A percentile compares a stretch with the other conserved stretches of the same genome.
These are phyloP conservation scores for Fragaria nilgerrensis DNA, from an alignment of 306 rosid species.

Conservation along the genomic window DNA sequence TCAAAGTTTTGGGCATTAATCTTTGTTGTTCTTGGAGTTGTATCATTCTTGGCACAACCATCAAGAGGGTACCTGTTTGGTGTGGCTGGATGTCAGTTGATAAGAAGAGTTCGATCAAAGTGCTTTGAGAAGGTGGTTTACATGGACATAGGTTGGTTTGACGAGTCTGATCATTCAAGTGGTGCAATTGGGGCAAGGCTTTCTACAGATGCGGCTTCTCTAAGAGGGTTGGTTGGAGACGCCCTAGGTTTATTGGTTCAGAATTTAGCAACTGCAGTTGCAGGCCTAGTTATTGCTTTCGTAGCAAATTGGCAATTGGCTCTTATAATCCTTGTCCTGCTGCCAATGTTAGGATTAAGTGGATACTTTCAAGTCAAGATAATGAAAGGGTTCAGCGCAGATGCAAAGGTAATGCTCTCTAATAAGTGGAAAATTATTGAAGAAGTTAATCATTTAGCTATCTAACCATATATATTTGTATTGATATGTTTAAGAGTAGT, in stretches of 20 bases:
- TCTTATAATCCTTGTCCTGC: neutral
- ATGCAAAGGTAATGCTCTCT: constrained; percentile 11
- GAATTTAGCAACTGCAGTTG: constrained; percentile 29
- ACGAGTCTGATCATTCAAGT: constrained; percentile 63
- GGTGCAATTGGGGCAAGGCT: constrained; percentile 80
- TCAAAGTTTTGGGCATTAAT: constrained; percentile 32
- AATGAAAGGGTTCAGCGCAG: constrained; percentile 14
- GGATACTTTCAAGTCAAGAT: neutral
- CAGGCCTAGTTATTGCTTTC: neutral
- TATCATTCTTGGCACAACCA: constrained; percentile 35
- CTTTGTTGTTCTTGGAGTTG: constrained; percentile 53
- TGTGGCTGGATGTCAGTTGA: constrained; percentile 69
- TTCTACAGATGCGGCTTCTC: constrained; percentile 66
- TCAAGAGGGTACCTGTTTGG: constrained; percentile 51
- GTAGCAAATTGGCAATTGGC: constrained; percentile 15
- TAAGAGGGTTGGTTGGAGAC: constrained; percentile 69
- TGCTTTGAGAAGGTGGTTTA: constrained; percentile 66
- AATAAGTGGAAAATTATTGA: neutral
- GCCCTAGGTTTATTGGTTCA: constrained; percentile 62
- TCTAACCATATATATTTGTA: neutral
- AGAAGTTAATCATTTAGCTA: neutral
- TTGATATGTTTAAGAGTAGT: neutral
- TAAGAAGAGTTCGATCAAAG: constrained; percentile 58
- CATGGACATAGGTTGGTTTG: constrained; percentile 84
- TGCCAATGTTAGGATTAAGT: neutral